Evolutionary conservation across 441 rosid species (phyloP), one percentile per base, ranked within the genome.

Genomic region (Pelargonium exstipulatum): DNA sequence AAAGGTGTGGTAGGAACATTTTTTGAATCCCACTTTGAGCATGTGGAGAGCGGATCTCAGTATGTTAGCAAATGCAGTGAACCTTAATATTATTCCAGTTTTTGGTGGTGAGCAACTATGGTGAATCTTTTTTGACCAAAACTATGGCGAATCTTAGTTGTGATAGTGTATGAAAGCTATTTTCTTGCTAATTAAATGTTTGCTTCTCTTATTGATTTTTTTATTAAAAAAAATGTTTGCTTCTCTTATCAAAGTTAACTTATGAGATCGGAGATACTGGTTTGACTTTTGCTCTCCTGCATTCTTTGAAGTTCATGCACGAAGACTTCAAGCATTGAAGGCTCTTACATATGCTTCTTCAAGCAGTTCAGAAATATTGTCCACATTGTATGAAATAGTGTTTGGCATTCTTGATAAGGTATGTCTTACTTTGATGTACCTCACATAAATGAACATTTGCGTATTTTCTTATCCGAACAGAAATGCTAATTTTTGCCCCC

Each of bases 401-500:
- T 95, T 95, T 80, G 97, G 88, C 74, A 87, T 95, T 78, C 99
- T 95, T 78, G 96, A 92, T 46, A 86, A 90, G 99, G 97, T 88
- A 77, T 78, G 88, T 69, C 69, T 70, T 62, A 18, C 69, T 67
- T 45, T 70, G 64, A 66, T 58, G n/a, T 58, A 58, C 32, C 18
- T 55, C 4, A 55, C 18, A 16, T 17, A 8, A 55, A 24, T 55
- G 18, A 17, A 17, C 20, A 24, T 7, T 55, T 32, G 37, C 7
- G 37, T 32, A 2, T 55, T 17, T 55, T 55, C 26, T 24, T 24
- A 55, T 55, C 61, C 1, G 61, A 55, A 55, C 37, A 55, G 61
- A 24, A 55, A 55, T 55, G 3, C 20, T 22, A 55, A 24, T 26
- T 18, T 55, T 20, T 14, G 5, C 2, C 5, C 58, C 58, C 17